phyloP scores from a whole-genome alignment of 1,284 basidiomycete genomes.

The Retiboletus flavoniger region DNA sequence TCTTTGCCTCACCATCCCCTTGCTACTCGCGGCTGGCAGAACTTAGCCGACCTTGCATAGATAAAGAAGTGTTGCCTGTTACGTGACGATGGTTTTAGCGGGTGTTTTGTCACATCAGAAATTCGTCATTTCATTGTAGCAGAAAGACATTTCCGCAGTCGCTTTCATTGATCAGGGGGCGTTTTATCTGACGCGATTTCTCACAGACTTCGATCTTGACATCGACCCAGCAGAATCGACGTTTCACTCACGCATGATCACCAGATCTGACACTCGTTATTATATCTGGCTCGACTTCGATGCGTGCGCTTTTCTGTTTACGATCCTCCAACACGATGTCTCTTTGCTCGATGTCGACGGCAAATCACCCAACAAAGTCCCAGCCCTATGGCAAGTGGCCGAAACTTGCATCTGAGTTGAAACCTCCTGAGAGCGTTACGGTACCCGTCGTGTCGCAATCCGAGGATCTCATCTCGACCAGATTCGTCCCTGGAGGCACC shows the following conservation, averaged over 20 bases:
- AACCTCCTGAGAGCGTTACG: slow-evolving; percentile 2
- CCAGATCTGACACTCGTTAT: neutral
- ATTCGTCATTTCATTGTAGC: too few species aligned
- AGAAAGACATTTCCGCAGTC: slow-evolving; percentile 1
- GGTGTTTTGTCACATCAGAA: too few species aligned
- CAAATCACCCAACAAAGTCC: slow-evolving; percentile 2
- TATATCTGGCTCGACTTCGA: neutral
- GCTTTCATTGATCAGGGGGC: neutral
- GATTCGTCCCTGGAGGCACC: slow-evolving; percentile 9
- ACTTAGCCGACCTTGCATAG: neutral
- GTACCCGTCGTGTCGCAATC: slow-evolving; percentile 14
- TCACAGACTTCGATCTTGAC: slow-evolving; percentile 18
- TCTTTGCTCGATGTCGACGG: neutral
- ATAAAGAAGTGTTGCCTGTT: neutral
- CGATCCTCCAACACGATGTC: slow-evolving; percentile 18
- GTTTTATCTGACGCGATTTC: slow-evolving; percentile 4
- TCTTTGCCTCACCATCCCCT: neutral
- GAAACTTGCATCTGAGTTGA: slow-evolving; percentile 15
- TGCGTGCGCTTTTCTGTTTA: slow-evolving; percentile 6
- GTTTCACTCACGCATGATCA: neutral
- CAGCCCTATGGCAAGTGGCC: neutral
- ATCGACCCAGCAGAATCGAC: neutral
- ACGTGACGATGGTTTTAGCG: neutral
- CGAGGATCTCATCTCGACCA: slow-evolving; percentile 19
- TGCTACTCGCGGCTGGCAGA: neutral